Evolutionary conservation across 768 basidiomycete species (phyloP).

Genomic region (Lactarius sp.): DNA sequence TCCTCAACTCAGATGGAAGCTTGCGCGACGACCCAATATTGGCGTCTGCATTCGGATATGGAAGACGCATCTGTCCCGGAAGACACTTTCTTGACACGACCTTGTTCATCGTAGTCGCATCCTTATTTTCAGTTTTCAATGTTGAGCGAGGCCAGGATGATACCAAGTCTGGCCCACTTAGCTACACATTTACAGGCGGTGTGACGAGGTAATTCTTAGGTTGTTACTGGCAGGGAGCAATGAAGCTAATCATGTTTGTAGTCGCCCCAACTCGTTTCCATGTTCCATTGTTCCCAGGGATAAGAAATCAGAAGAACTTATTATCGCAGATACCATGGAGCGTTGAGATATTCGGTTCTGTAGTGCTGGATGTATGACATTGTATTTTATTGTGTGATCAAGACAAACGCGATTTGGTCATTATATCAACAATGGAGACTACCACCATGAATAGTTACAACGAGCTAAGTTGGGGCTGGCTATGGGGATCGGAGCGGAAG

Average conservation of each 20-base stretch:
- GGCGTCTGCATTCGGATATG: conserved; percentile 24
- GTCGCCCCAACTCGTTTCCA: conserved; percentile 2
- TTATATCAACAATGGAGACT: too few species aligned
- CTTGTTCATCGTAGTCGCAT: conserved; percentile 8
- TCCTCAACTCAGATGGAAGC: conserved; percentile 10
- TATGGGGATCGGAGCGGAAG: too few species aligned
- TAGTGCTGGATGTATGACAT: too few species aligned
- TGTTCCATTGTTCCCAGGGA: conserved; percentile 11
- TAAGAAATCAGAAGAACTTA: conserved; percentile 4
- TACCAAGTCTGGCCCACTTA: not conserved
- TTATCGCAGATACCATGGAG: not conserved
- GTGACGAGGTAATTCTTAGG: not conserved
- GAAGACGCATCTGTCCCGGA: conserved; percentile 26
- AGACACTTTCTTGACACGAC: conserved; percentile 15
- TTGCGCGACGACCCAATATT: not conserved
- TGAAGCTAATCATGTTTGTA: not conserved
- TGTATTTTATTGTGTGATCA: too few species aligned
- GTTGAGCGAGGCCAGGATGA: not conserved
- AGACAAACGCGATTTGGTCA: not conserved
- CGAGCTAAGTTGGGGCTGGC: too few species aligned
- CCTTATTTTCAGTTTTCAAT: conserved; percentile 11
- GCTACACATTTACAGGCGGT: conserved; percentile 2
- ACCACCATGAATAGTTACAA: too few species aligned
- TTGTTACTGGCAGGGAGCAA: too few species aligned
- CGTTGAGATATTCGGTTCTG: not conserved